Percentiles rank a stretch among this genome's conserved stretches.
phyloP scores from a whole-genome alignment of 2,329 filamentous ascomycete species.

The Zopfia rhizophila region DNA sequence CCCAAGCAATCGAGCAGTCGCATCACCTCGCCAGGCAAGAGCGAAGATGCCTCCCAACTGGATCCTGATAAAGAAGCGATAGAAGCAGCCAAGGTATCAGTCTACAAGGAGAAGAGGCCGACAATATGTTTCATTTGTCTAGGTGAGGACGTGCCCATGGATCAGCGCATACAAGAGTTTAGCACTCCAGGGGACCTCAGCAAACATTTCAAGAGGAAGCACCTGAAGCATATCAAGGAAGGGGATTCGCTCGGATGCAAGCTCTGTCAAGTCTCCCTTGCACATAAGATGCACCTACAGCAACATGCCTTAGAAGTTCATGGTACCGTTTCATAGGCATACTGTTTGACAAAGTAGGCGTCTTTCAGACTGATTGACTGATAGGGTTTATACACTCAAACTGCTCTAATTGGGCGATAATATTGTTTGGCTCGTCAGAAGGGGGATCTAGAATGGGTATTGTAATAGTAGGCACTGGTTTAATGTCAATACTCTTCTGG shows the following conservation, averaged over 20 bases:
- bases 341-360: no score
- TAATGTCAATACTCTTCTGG: no score
- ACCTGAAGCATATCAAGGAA: slow-evolving; percentile 12
- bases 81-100: slow-evolving; percentile 24
- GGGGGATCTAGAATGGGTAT: no score
- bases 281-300: slow-evolving; percentile 14
- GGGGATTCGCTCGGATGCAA: slow-evolving; percentile 7
- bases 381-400: no score
- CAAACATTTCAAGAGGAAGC: slow-evolving; percentile 10
- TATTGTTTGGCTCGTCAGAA: no score
- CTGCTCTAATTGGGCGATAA: no score
- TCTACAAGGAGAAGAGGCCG: slow-evolving; percentile 26
- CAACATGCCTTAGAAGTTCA: slow-evolving; percentile 14
- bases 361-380: no score
- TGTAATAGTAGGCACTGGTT: no score
- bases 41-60: slow-evolving; percentile 14
- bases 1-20: slow-evolving; percentile 6
- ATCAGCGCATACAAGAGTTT: neutral
- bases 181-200: slow-evolving; percentile 4
- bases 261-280: slow-evolving; percentile 13
- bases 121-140: slow-evolving; percentile 28
- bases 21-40: slow-evolving; percentile 11
- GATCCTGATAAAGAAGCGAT: slow-evolving; percentile 18
- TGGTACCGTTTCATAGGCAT: slow-evolving; percentile 18
- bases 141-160: slow-evolving; percentile 21